Evolutionary conservation across 2,329 filamentous ascomycete species (phyloP), one percentile per base, ranked within the genome.

Genomic region (Venturia carpophila): DNA sequence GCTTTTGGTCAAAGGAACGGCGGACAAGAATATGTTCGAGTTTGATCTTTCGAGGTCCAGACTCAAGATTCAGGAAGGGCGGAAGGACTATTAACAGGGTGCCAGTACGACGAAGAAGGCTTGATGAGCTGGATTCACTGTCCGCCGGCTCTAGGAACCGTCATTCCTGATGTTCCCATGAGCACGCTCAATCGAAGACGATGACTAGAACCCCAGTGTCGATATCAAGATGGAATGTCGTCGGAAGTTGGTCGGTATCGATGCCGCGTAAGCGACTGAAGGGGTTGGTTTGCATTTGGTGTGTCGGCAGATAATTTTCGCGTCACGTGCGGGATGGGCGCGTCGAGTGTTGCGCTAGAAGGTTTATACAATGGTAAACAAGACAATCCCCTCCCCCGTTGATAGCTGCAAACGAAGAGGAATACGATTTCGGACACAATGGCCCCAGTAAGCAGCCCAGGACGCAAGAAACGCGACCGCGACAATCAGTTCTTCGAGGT

Each of bases 401-500:
- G 21, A 52, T 15, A 52, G 2, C 47, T 10, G 21, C 30, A 37
- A 58, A 58, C 27, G 19, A 58, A n/a, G 11, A 5, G 5, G 27
- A 56, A 37, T 19, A 6, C 24, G n/a, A 1, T 11, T 10, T 27
- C 52, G 21, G 43, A 37, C 43, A 64, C 13, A 21, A 64, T 64
- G 63, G 30, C 63, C 10, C 42, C 37, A 24, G 43, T 34, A 15
- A 45, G 15, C 10, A 61, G 39, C 11, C 37, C 37, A 42, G 63
- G 63, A 49, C 63, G 63, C 34, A 55, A 52, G n/a, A 55, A 55
- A 34, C 61, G 61, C 61, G 61, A 63, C 24, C n/a, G 47, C 27
- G 47, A 58, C 52, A 42, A 47, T 10, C 47, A 64, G 39, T 64
- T 55, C 34, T 63, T 49, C 19, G 63, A 64, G 17, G 47, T 52